Conservation (phyloP, 805 yeast genomes). For the Limtongia smithiae region DNA sequence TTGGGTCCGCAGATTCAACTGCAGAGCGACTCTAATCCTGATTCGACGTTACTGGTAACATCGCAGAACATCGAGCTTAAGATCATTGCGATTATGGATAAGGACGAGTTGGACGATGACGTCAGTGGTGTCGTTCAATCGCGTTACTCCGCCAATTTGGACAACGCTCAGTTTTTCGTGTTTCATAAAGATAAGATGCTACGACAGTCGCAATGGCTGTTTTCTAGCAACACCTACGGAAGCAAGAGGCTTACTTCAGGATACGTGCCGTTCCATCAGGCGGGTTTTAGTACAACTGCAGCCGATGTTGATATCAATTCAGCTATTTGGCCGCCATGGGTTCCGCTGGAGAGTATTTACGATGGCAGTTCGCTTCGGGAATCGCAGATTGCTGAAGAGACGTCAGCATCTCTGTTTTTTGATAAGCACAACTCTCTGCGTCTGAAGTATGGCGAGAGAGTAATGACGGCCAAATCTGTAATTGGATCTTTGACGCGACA, state of each 20-base stretch:
- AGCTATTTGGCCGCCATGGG: slow-evolving; percentile 83
- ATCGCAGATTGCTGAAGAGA: slow-evolving; percentile 57
- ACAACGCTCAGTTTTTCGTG: slow-evolving; percentile 69
- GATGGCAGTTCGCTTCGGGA: slow-evolving; percentile 48
- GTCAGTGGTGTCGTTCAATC: slow-evolving; percentile 53
- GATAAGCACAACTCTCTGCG: slow-evolving; percentile 52
- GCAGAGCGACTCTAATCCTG: slow-evolving; percentile 49
- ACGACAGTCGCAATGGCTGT: slow-evolving; percentile 40
- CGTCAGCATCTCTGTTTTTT: slow-evolving; percentile 58
- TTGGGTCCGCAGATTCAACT: slow-evolving; percentile 82
- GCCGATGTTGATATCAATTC: neutral
- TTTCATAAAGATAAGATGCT: slow-evolving; percentile 51
- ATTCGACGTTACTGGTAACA: slow-evolving; percentile 63
- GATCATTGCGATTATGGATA: slow-evolving; percentile 59
- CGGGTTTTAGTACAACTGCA: neutral
- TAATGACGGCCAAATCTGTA: slow-evolving; percentile 5
- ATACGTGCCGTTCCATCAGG: neutral
- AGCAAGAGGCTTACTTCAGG: slow-evolving; percentile 38
- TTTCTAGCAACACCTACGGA: slow-evolving; percentile 58
- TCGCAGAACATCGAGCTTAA: slow-evolving; percentile 69
- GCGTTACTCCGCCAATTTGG: slow-evolving; percentile 64
- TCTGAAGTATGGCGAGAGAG: slow-evolving; percentile 33
- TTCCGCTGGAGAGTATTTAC: slow-evolving; percentile 67
- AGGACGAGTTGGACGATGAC: slow-evolving; percentile 42
- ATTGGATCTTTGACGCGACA: slow-evolving; percentile 29